Percentiles rank a stretch among this genome's conserved stretches.
Evolutionary conservation across 1,284 basidiomycete genomes (phyloP).

Genomic region (Tranzscheliella williamsii): DNA sequence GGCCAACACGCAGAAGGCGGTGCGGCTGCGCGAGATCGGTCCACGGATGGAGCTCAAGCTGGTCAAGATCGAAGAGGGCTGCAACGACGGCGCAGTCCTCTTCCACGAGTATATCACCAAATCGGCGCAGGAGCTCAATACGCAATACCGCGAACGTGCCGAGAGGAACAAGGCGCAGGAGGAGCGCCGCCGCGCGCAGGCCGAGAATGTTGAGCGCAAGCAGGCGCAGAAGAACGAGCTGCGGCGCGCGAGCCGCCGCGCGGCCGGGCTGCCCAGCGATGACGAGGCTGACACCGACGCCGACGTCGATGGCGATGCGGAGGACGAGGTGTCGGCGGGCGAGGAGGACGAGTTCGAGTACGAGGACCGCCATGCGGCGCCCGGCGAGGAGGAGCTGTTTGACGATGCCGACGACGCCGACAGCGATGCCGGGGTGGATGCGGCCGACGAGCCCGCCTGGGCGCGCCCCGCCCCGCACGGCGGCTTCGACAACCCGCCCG

Average conservation of each 20-base stretch:
- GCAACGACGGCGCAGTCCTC: conserved; percentile 62
- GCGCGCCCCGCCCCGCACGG: neutral
- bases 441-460: neutral
- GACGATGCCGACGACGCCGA: conserved; percentile 29
- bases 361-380: conserved; percentile 36
- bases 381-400: conserved; percentile 23
- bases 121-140: conserved; percentile 23
- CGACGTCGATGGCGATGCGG: conserved; percentile 7
- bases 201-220: conserved; percentile 51
- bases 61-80: conserved; percentile 93
- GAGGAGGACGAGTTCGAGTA: conserved; percentile 56
- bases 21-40: conserved; percentile 89
- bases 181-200: conserved; percentile 43
- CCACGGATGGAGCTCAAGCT: conserved; percentile 90
- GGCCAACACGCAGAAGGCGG: conserved; percentile 85
- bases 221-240: conserved; percentile 37
- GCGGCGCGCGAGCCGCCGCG: conserved; percentile 6
- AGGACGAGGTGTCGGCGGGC: conserved; percentile 1
- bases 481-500: conserved; percentile 15
- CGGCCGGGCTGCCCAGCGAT: conserved; percentile 17
- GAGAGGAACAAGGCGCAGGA: conserved; percentile 34
- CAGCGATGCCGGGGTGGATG: conserved; percentile 13
- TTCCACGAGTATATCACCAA: conserved; percentile 56
- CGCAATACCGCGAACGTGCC: conserved; percentile 21
- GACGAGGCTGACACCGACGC: conserved; percentile 16